Percentiles rank a stretch among this genome's conserved stretches.
Conservation (phyloP, 129 eudicot species). For the Cynara cardunculus region DNA sequence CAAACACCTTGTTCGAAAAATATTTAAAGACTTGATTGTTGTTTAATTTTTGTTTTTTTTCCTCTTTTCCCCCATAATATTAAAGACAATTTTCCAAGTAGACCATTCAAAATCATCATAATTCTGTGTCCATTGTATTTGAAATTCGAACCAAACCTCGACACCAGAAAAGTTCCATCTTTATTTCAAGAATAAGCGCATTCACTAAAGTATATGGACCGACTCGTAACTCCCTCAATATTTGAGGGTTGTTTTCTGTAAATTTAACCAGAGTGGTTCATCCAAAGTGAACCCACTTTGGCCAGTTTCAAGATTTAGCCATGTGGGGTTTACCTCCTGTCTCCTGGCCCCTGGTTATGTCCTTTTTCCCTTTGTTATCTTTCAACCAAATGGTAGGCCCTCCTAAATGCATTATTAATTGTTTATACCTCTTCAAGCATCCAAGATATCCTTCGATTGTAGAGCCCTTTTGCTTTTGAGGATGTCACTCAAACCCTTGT, state of each 20-base stretch:
- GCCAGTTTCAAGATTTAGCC: conserved; percentile 26
- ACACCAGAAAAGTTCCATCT: background rate
- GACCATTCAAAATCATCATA: too few species aligned
- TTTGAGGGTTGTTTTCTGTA: background rate
- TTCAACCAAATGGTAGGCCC: conserved; percentile 30
- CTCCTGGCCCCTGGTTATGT: conserved; percentile 11
- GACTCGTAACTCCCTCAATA: background rate
- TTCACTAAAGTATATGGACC: background rate
- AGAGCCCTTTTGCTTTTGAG: background rate
- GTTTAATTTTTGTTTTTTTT: too few species aligned
- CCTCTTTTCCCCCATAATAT: too few species aligned
- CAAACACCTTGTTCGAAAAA: too few species aligned
- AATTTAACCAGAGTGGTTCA: conserved; percentile 19
- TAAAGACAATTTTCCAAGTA: background rate
- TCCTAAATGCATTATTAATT: conserved; percentile 23
- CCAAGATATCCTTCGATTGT: background rate
- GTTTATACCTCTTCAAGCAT: conserved; percentile 1
- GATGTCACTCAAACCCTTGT: conserved; percentile 8
- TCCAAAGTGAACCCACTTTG: conserved; percentile 24
- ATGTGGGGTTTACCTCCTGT: conserved; percentile 30
- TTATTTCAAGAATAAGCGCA: background rate
- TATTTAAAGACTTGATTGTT: too few species aligned
- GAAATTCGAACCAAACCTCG: background rate
- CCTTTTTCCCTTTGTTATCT: conserved; percentile 23
- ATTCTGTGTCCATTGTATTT: too few species aligned